phyloP scores from a whole-genome alignment of 805 yeast species.

The Lipomyces starkeyi region DNA sequence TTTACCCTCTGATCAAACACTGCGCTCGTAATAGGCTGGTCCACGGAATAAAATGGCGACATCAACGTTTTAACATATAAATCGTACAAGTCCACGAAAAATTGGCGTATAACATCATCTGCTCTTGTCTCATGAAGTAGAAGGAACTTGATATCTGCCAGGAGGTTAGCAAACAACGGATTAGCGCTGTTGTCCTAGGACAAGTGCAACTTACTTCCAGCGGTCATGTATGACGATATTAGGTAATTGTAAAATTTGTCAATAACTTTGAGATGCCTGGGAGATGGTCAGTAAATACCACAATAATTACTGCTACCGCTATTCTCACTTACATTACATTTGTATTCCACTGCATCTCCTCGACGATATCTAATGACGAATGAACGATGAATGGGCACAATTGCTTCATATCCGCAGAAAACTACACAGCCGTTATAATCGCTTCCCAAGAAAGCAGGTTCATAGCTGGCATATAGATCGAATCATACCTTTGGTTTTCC shows the following conservation, averaged over 20 bases:
- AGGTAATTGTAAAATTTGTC: conserved; percentile 85
- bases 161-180: background rate
- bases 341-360: conserved; percentile 83
- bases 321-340: conserved; percentile 51
- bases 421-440: conserved; percentile 43
- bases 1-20: conserved; percentile 79
- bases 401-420: conserved; percentile 74
- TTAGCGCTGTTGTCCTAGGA: too few relatives aligned
- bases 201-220: conserved; percentile 58
- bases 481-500: conserved; percentile 57
- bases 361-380: conserved; percentile 87
- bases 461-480: background rate
- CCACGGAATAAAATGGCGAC: conserved; percentile 83
- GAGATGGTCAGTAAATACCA: background rate
- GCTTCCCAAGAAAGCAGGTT: background rate
- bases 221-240: conserved; percentile 85
- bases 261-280: conserved; percentile 67
- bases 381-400: conserved; percentile 87
- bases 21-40: conserved; percentile 74
- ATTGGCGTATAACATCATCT: conserved; percentile 80
- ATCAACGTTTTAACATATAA: conserved; percentile 82
- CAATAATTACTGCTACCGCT: background rate
- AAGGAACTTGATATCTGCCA: conserved; percentile 67
- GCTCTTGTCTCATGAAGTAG: conserved; percentile 66
- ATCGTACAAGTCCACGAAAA: conserved; percentile 85